Base-by-base conservation (phyloP, 2,329 filamentous ascomycete genomes). In the Cladosporium sp. region DNA sequence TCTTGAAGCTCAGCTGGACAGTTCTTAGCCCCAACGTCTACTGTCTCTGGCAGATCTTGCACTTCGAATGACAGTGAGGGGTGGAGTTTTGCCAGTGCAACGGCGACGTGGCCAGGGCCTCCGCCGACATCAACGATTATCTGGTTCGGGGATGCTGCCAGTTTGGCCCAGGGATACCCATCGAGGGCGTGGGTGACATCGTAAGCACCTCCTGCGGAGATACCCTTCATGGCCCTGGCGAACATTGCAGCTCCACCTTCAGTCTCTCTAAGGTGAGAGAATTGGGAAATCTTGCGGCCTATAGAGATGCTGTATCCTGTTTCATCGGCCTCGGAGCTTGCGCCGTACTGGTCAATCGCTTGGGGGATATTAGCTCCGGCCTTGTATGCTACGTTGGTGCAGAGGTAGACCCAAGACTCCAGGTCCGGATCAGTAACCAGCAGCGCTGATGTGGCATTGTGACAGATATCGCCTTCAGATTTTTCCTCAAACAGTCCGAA, bases 371-470 rank as follows among this genome's bases (percentile, higher is more conserved):
- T 64, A 32, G 67, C 68, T 7, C 69, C 70, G 32, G 70, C 70
- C 21, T 68, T 68, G 34, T 70, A 72, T 3, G 70, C 70, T 14
- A 70, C 66, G 18, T 67, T 69, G n/a, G 68, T 65, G 41, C 66
- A 70, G 10, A 71, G 64, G 54, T 69, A 68, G 55, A 72, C 65
- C 69, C 69, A 72, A 30, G 69, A 66, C 41, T 71, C 69, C 3
- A 72, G 64, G 47, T 72, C 70, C 8, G 70, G 66, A 36, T 72
- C 69, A 18, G 70, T 72, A 11, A 71, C 69, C n/a, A 72, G 69
- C 15, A 70, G 57, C 7, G 67, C 58, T 0, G 68, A 71, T 2
- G 63, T 63, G 15, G 66, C 67, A 51, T 70, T 71, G 65, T 71
- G 69, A 12, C 67, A 36, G 21, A 72, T 65, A 28, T 68, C 49